Percentiles rank a stretch among this genome's conserved stretches.
phyloP scores from a whole-genome alignment of 768 basidiomycete species.

The Dioszegia hungarica region DNA sequence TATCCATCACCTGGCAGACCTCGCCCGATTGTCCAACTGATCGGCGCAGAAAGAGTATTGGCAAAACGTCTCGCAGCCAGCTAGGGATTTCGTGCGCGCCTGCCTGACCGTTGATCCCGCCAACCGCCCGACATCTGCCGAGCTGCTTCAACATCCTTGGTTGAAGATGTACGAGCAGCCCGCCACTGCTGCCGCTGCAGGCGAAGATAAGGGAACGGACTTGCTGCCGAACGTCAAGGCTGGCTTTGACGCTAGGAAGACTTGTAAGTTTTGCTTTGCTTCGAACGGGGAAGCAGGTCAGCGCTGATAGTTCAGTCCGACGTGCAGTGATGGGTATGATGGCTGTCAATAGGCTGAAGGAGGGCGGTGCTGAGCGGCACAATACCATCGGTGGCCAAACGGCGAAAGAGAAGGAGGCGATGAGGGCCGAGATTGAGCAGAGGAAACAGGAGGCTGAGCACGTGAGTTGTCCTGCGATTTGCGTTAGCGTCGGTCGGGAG shows the following conservation, averaged over 20 bases:
- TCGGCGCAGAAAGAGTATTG: constrained; percentile 50
- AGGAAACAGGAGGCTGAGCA: constrained; percentile 79
- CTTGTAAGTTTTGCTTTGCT: no score
- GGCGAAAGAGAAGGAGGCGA: constrained; percentile 54
- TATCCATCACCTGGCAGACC: constrained; percentile 12
- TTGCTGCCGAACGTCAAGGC: constrained; percentile 84
- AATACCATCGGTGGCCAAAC: constrained; percentile 33
- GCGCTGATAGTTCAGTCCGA: constrained; percentile 59
- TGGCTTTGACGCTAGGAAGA: constrained; percentile 79
- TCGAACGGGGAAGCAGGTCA: no score
- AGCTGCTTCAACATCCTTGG: constrained; percentile 74
- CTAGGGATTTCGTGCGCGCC: constrained; percentile 70
- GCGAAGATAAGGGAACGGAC: constrained; percentile 58
- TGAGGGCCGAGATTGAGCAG: constrained; percentile 60
- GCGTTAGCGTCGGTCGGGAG: background rate
- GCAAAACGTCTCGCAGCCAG: constrained; percentile 51
- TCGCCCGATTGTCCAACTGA: constrained; percentile 4
- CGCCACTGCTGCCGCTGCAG: constrained; percentile 54
- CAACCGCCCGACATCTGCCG: constrained; percentile 69
- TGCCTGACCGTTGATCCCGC: constrained; percentile 83
- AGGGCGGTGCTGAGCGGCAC: constrained; percentile 13
- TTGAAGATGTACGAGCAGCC: constrained; percentile 49
- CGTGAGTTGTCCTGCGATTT: constrained; percentile 45
- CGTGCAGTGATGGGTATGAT: constrained; percentile 81
- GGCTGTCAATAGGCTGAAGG: constrained; percentile 70